Percentiles rank a stretch among this genome's conserved stretches.
phyloP scores from a whole-genome alignment of 1,284 basidiomycete genomes.

The Cronartium quercuum region DNA sequence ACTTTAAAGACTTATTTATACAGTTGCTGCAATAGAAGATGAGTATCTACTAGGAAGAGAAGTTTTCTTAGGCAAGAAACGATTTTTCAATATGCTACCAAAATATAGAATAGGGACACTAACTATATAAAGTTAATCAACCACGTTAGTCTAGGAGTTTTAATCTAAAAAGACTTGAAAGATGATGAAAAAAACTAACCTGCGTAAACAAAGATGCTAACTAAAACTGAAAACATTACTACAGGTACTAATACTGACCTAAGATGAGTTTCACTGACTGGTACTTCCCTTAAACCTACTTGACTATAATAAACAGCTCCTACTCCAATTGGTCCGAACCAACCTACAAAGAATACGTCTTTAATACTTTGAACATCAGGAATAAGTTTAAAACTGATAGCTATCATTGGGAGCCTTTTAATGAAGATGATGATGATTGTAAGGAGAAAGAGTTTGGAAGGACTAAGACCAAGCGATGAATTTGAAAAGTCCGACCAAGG shows the following conservation, averaged over 20 bases:
- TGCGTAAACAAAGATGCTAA: slow-evolving; percentile 53
- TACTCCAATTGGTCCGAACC: slow-evolving; percentile 52
- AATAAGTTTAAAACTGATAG: slow-evolving; percentile 45
- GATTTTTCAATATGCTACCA: neutral
- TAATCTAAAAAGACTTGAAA: neutral
- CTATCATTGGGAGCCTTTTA: slow-evolving; percentile 48
- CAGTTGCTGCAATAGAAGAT: no score
- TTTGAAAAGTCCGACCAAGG: slow-evolving; percentile 45
- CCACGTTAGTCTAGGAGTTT: neutral
- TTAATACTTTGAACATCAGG: slow-evolving; percentile 46
- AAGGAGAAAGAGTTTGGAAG: slow-evolving; percentile 50
- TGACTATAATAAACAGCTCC: slow-evolving; percentile 54
- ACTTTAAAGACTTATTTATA: no score
- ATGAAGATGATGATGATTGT: slow-evolving; percentile 51
- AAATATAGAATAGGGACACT: neutral
- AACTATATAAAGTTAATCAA: neutral
- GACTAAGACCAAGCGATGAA: slow-evolving; percentile 45
- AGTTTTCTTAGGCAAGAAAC: neutral
- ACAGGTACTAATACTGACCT: slow-evolving; percentile 52
- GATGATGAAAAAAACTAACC: neutral
- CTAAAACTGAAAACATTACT: slow-evolving; percentile 55
- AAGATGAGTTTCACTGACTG: slow-evolving; percentile 51
- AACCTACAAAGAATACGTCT: slow-evolving; percentile 50
- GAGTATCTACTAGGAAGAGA: no score
- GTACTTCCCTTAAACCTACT: slow-evolving; percentile 52